Conservation (phyloP, 108 stramenopile species). For the Pseudonitzschia multistriata region DNA sequence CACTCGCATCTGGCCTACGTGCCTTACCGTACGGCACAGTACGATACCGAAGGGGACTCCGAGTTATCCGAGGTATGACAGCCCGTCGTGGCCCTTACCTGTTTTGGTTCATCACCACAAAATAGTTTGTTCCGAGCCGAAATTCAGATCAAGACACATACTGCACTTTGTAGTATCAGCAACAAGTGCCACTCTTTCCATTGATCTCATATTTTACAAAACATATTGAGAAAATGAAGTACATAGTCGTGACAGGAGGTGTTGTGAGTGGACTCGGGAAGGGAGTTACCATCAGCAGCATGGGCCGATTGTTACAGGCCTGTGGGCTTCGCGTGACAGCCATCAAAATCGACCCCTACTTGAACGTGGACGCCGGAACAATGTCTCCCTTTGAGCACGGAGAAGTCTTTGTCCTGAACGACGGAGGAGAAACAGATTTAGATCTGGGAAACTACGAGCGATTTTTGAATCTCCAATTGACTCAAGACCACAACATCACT, state of each 20-base stretch:
- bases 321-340: slow-evolving; percentile 92
- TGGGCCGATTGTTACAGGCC: slow-evolving; percentile 93
- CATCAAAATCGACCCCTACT: slow-evolving; percentile 98
- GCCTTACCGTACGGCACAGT: background rate
- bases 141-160: too few relatives aligned
- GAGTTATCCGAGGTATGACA: too few relatives aligned
- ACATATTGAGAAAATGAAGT: slow-evolving; percentile 53
- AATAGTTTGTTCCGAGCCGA: too few relatives aligned
- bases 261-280: slow-evolving; percentile 98
- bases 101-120: too few relatives aligned
- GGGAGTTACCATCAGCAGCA: slow-evolving; percentile 95
- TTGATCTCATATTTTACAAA: too few relatives aligned
- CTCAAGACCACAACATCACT: slow-evolving; percentile 92
- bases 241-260: slow-evolving; percentile 97
- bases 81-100: too few relatives aligned
- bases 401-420: slow-evolving; percentile 93
- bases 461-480: slow-evolving; percentile 88
- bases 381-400: slow-evolving; percentile 98
- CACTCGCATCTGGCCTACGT: background rate
- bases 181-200: too few relatives aligned
- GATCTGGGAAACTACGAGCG: slow-evolving; percentile 99
- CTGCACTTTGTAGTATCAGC: too few relatives aligned
- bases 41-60: too few relatives aligned
- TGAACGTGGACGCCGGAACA: slow-evolving; percentile 97
- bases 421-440: slow-evolving; percentile 98